These are phyloP conservation scores for Colletotrichum agaves DNA, from an alignment of 2,329 filamentous ascomycete species.

Conservation along the genomic window DNA sequence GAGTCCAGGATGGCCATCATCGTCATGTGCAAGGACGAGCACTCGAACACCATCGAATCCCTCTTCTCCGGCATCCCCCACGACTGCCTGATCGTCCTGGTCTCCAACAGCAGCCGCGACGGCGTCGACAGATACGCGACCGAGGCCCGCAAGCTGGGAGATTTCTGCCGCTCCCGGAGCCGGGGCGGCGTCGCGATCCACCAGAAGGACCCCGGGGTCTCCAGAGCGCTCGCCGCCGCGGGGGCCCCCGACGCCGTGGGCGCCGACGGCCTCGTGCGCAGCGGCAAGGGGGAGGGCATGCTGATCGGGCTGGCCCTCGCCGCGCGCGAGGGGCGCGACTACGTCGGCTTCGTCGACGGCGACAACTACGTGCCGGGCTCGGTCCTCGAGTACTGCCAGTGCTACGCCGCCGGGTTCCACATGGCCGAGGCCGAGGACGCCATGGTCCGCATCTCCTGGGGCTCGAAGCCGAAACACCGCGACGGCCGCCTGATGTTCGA, in stretches of 20 bases:
- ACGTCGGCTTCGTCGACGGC: conserved; percentile 23
- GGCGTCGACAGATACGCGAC: conserved; percentile 2
- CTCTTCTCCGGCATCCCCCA: conserved; percentile 27
- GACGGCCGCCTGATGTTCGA: conserved; percentile 6
- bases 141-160: neutral
- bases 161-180: neutral
- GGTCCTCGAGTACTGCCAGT: conserved; percentile 22
- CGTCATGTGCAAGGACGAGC: conserved; percentile 23
- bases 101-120: conserved; percentile 12
- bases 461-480: conserved; percentile 17
- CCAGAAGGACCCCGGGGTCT: conserved; percentile 12
- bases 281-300: conserved; percentile 22
- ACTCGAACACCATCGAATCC: conserved; percentile 8
- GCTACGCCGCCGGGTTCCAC: conserved; percentile 9
- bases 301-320: conserved; percentile 17
- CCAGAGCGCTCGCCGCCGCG: neutral
- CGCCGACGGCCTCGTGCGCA: neutral
- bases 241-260: neutral
- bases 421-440: neutral
- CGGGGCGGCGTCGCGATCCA: conserved; percentile 23
- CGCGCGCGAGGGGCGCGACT: conserved; percentile 6
- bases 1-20: conserved; percentile 24
- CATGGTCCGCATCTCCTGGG: conserved; percentile 24
- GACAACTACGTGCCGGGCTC: conserved; percentile 26
- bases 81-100: conserved; percentile 17